Evolutionary conservation across 2,329 filamentous ascomycete species (phyloP).

Genomic region (Aureobasidium lini): DNA sequence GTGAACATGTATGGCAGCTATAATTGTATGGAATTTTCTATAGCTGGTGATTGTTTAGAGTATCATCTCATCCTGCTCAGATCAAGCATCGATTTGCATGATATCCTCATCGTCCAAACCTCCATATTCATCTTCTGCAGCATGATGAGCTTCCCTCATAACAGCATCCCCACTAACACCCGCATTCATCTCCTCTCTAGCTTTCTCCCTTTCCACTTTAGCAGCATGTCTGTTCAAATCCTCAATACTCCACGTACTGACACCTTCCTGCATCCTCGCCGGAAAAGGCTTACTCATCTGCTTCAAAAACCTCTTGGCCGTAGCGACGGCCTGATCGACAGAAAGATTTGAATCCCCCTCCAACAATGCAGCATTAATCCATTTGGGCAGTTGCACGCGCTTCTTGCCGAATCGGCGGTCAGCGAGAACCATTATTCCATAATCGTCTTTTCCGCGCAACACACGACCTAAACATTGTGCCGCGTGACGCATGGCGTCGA

Average conservation of each 20-base stretch:
- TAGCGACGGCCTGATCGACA: constrained; percentile 89
- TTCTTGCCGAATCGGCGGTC: constrained; percentile 93
- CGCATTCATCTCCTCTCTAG: constrained; percentile 54
- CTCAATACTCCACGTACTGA: constrained; percentile 81
- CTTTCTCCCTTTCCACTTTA: constrained; percentile 62
- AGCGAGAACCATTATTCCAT: constrained; percentile 98
- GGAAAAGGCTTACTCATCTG: constrained; percentile 90
- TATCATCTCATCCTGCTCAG: too few relatives aligned
- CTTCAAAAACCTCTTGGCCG: constrained; percentile 79
- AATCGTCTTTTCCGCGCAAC: constrained; percentile 92
- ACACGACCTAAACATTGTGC: constrained; percentile 95
- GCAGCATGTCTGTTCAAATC: constrained; percentile 74
- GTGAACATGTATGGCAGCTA: too few relatives aligned
- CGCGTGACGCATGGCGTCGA: constrained; percentile 98
- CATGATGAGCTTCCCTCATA: constrained; percentile 25
- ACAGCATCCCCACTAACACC: constrained; percentile 25
- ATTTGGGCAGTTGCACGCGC: constrained; percentile 81
- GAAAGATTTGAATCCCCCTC: constrained; percentile 85
- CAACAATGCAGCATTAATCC: constrained; percentile 83
- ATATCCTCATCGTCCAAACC: constrained; percentile 31
- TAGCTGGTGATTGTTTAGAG: too few relatives aligned
- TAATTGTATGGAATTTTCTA: too few relatives aligned
- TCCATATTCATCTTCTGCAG: constrained; percentile 25
- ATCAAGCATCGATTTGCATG: constrained; percentile 24
- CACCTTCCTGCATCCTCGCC: constrained; percentile 76